Base-by-base conservation (phyloP, 2,329 filamentous ascomycete genomes). In the Hortaea sp. region DNA sequence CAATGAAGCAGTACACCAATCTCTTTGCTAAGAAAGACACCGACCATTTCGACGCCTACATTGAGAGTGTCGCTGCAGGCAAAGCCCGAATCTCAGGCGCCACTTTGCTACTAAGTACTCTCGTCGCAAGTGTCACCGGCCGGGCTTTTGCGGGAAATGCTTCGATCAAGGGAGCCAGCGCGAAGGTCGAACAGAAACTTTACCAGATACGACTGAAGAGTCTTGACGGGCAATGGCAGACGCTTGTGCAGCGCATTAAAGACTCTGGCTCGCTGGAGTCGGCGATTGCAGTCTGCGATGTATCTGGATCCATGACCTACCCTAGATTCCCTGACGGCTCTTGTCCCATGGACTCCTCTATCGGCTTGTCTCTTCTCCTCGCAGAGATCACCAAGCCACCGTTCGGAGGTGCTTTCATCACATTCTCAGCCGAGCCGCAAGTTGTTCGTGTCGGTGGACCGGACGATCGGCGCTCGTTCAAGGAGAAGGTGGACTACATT, bases 211-310 rank as follows among this genome's bases (percentile, higher is more conserved):
- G 65, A 27, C 29, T 43, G 29, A 68, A 70, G 44, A 65, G 72
- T 2, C 32, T 69, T 2, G 66, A 76, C 45, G 69, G 66, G 0
- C 77, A 81, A 55, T 81, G 77, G 78, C 74, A 73, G 6, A 64
- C 72, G 0, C 64, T 81, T 0, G 75, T 81, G n/a, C 66, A 77
- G 58, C 71, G 77, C 2, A 71, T 80, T 58, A 73, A 69, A 42
- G 73, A 79, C 49, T 74, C 70, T 2, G 77, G 77, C 2, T 70
- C 65, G 0, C 62, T 81, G 6, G 63, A 71, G 11, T 72, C 70
- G 11, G 69, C 71, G 47, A 76, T 81, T 31, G 76, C 77, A 1
- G 68, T 81, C 7, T 78, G 74, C 48, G 77, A 81, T 47, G 74
- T 79, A 5, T 77, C 72, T 6, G 73, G 70, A 4, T 77, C 74